Percentiles rank a stretch among this genome's conserved stretches.
These are phyloP conservation scores for Penicillium subrubescens DNA, from an alignment of 495 filamentous ascomycete species.

Conservation along the genomic window DNA sequence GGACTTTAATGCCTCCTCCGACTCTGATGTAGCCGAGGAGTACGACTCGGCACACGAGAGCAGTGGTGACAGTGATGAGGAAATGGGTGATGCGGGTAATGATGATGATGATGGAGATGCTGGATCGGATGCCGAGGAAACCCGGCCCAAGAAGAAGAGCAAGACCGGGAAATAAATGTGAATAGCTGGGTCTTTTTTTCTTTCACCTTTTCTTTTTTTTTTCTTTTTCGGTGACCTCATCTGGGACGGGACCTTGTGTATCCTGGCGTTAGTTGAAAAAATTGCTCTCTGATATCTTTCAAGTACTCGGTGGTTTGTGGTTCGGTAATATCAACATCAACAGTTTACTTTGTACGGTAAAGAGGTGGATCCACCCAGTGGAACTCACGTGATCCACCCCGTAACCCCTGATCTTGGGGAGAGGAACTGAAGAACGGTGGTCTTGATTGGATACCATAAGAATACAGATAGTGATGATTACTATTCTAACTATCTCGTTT, in stretches of 20 bases:
- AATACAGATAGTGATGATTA: not conserved
- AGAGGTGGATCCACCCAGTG: constrained; percentile 8
- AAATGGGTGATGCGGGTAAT: constrained; percentile 61
- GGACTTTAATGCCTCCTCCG: constrained; percentile 88
- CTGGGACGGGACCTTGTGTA: not conserved
- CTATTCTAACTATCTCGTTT: not conserved
- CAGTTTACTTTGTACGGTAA: not conserved
- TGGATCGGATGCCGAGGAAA: constrained; percentile 42
- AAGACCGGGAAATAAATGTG: constrained; percentile 50
- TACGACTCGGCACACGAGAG: constrained; percentile 90
- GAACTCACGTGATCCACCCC: constrained; percentile 23
- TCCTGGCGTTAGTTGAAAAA: not conserved
- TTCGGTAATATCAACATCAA: not conserved
- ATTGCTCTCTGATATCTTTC: not conserved
- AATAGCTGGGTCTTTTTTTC: constrained; percentile 20
- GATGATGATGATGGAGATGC: constrained; percentile 58
- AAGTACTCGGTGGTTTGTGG: not conserved
- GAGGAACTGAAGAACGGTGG: too few relatives aligned
- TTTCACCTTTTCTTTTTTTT: too few relatives aligned
- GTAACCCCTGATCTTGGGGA: constrained; percentile 31
- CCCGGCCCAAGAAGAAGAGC: constrained; percentile 71
- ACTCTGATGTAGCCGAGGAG: constrained; percentile 95
- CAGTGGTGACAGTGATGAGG: constrained; percentile 67
- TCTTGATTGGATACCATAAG: not conserved
- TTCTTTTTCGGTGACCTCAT: not conserved